These are phyloP conservation scores for Rutstroemia sp. DNA, from an alignment of 2,329 filamentous ascomycete genomes.

Conservation along the genomic window DNA sequence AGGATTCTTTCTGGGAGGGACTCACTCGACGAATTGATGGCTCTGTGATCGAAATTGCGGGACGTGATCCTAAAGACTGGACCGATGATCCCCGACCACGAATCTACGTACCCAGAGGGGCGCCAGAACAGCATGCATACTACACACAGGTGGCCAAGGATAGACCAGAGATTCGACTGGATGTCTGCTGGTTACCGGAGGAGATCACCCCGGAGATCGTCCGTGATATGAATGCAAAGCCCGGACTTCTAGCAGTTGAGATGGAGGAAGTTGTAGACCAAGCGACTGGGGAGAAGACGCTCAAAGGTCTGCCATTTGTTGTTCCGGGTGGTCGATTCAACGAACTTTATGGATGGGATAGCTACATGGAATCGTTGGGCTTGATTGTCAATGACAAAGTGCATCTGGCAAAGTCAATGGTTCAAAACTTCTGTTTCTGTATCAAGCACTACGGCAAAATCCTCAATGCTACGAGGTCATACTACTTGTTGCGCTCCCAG, in stretches of 20 bases:
- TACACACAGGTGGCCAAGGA: slow-evolving; percentile 74
- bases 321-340: slow-evolving; percentile 97
- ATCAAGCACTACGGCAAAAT: slow-evolving; percentile 99
- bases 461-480: slow-evolving; percentile 90
- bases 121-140: slow-evolving; percentile 83
- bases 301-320: slow-evolving; percentile 85
- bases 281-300: slow-evolving; percentile 59
- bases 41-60: slow-evolving; percentile 78
- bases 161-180: slow-evolving; percentile 75
- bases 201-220: slow-evolving; percentile 76
- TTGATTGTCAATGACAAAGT: slow-evolving; percentile 78
- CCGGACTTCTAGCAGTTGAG: slow-evolving; percentile 80
- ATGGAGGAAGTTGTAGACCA: slow-evolving; percentile 71
- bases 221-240: slow-evolving; percentile 75
- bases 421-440: slow-evolving; percentile 94
- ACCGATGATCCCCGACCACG: slow-evolving; percentile 80
- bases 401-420: slow-evolving; percentile 88
- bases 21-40: slow-evolving; percentile 86
- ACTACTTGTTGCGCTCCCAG: slow-evolving; percentile 91
- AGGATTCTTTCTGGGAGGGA: slow-evolving; percentile 86
- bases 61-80: slow-evolving; percentile 91
- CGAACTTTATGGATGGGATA: slow-evolving; percentile 97
- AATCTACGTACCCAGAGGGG: slow-evolving; percentile 82
- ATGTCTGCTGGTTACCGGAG: slow-evolving; percentile 73
- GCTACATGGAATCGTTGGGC: slow-evolving; percentile 94